Conservation (phyloP, 805 yeast species). For the Saturnispora ahearnii region DNA sequence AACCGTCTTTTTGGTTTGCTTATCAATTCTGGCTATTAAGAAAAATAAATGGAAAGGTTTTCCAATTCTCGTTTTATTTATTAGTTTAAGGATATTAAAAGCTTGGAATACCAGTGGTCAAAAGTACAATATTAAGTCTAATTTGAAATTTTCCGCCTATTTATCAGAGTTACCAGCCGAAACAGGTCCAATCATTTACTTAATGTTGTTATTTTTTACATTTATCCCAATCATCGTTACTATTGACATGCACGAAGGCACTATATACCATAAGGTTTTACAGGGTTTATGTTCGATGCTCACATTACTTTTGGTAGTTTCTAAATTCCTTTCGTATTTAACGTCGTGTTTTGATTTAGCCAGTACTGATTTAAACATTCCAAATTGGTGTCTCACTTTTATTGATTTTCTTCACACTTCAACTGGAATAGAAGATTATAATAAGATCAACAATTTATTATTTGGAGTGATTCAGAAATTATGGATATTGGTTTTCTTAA, state of each 20-base stretch:
- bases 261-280: not conserved
- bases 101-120: constrained; percentile 92
- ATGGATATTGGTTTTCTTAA: constrained; percentile 14
- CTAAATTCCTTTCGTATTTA: constrained; percentile 23
- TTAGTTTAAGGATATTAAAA: constrained; percentile 49
- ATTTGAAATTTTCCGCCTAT: constrained; percentile 38
- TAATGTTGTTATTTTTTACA: constrained; percentile 14
- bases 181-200: constrained; percentile 19
- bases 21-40: constrained; percentile 14
- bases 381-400: constrained; percentile 19
- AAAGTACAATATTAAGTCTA: constrained; percentile 47
- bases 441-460: constrained; percentile 19
- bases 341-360: constrained; percentile 22
- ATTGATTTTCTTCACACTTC: constrained; percentile 26
- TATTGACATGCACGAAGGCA: not conserved
- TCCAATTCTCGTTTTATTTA: constrained; percentile 18
- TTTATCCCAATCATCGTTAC: constrained; percentile 12
- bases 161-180: constrained; percentile 25
- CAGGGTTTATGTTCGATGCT: constrained; percentile 30
- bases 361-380: constrained; percentile 11
- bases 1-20: constrained; percentile 25
- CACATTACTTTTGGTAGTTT: constrained; percentile 22
- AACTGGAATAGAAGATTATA: constrained; percentile 24
- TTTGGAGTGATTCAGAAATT: constrained; percentile 19
- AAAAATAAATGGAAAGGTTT: constrained; percentile 6